phyloP scores from a whole-genome alignment of 1,139 yeast genomes.

The Sugiyamaella neomexicana region DNA sequence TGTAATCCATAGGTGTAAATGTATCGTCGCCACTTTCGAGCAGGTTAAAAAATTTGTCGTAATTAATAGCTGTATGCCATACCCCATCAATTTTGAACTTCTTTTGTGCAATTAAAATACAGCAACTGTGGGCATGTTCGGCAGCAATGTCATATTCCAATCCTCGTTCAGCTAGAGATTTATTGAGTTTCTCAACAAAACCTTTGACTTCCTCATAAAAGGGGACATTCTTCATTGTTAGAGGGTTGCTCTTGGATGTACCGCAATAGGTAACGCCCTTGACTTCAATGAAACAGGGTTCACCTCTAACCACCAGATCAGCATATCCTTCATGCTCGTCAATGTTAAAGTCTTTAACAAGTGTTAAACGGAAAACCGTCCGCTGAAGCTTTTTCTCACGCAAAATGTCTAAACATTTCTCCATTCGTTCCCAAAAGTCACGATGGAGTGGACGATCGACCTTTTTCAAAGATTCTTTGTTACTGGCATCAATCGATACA shows the following conservation, averaged over 20 bases:
- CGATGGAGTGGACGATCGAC: slow-evolving; percentile 87
- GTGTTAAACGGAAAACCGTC: slow-evolving; percentile 85
- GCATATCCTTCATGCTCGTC: slow-evolving; percentile 82
- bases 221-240: slow-evolving; percentile 94
- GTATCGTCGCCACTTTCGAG: slow-evolving; percentile 53
- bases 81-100: slow-evolving; percentile 67
- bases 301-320: slow-evolving; percentile 77
- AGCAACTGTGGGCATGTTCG: slow-evolving; percentile 94
- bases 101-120: slow-evolving; percentile 77
- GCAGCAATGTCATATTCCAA: slow-evolving; percentile 81
- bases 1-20: slow-evolving; percentile 79
- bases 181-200: slow-evolving; percentile 64
- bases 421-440: slow-evolving; percentile 90
- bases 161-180: slow-evolving; percentile 62
- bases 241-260: slow-evolving; percentile 76
- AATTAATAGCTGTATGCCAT: slow-evolving; percentile 92
- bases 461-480: slow-evolving; percentile 72
- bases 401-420: slow-evolving; percentile 76
- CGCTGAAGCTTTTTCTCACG: slow-evolving; percentile 79
- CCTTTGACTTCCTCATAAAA: slow-evolving; percentile 85
- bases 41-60: slow-evolving; percentile 70
- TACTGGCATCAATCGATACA: slow-evolving; percentile 91
- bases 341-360: slow-evolving; percentile 91
- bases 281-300: slow-evolving; percentile 86
- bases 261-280: slow-evolving; percentile 97